These are phyloP conservation scores for Geranium brycei DNA, from an alignment of 345 rosid species.

Conservation along the genomic window DNA sequence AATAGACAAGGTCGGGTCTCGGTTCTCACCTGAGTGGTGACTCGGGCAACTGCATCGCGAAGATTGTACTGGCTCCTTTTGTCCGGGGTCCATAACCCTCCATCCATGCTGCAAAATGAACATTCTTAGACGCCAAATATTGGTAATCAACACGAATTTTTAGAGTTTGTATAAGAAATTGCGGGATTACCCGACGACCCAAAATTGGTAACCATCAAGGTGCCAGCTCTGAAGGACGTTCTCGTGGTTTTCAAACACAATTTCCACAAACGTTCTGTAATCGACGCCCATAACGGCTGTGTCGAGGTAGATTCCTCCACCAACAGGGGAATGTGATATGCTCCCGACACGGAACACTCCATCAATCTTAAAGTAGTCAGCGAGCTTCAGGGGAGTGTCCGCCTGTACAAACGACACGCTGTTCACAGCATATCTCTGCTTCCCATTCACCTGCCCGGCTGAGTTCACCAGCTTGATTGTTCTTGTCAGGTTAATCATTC, in stretches of 20 bases:
- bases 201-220: slow-evolving; percentile 27
- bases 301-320: slow-evolving; percentile 23
- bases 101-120: slow-evolving; percentile 1
- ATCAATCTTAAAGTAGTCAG: slow-evolving; percentile 24
- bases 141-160: background rate
- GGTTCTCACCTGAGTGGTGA: slow-evolving; percentile 57
- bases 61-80: slow-evolving; percentile 74
- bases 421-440: slow-evolving; percentile 27
- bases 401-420: slow-evolving; percentile 21
- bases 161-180: background rate
- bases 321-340: slow-evolving; percentile 15
- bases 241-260: slow-evolving; percentile 21
- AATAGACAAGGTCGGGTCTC: too few relatives aligned
- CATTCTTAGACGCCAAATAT: background rate
- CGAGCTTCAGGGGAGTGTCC: slow-evolving; percentile 30
- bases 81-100: slow-evolving; percentile 17
- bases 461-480: slow-evolving; percentile 17
- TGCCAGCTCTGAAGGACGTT: slow-evolving; percentile 24
- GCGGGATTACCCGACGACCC: slow-evolving; percentile 25
- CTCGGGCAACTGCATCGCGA: slow-evolving; percentile 59
- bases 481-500: slow-evolving; percentile 20
- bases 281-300: slow-evolving; percentile 21
- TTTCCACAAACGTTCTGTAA: slow-evolving; percentile 20
- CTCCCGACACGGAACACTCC: slow-evolving; percentile 26
- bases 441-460: slow-evolving; percentile 25